Base-by-base conservation (phyloP, 2,329 filamentous ascomycete species). In the Sordariomycetes sp. region DNA sequence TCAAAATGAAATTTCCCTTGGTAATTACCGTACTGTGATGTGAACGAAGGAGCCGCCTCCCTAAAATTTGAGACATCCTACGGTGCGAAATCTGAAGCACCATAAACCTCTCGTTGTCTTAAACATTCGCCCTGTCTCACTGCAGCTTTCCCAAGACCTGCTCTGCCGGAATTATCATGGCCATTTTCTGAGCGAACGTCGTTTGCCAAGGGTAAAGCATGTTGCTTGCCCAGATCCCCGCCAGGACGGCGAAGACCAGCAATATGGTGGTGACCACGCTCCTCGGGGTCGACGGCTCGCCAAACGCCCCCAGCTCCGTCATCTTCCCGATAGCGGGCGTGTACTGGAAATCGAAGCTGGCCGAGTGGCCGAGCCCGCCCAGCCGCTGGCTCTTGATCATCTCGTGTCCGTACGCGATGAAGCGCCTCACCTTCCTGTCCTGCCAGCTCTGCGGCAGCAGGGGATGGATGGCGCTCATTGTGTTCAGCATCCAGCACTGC, bases 261-360 rank as follows among this genome's bases (percentile, higher is more conserved):
- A 71, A 35, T 43, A 69, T 49, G 12, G 53, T 53, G 5, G 53
- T 56, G 23, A 47, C 49, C 24, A 47, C 46, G 10, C 42, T 33
- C 16, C 44, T 45, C 21, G 45, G 39, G 15, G 24, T 55, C 49
- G 31, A 54, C 39, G 43, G 40, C 2, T 44, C 52, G 30, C 51
- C 48, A 4, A 34, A 21, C 24, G 32, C 17, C 54, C 66, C 49
- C 19, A 48, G 39, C 34, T 48, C 42, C 11, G 57, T 61, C 30
- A 53, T 50, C 41, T 49, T 55, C 16, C 54, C 55, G 14, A 60
- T 47, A 18, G 51, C 49, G 0, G 81, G 80, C 8, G 82, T 61
- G 47, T 82, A 82, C 49, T 86, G 81, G 56, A 87, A 82, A 15
- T 80, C 73, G 47, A 86, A 87, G 8, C 59, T 63, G 2, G 71